A percentile compares a stretch with the other conserved stretches of the same genome.
phyloP scores from a whole-genome alignment of 1,284 basidiomycete species.

The Cryptococcus deneoformans region DNA sequence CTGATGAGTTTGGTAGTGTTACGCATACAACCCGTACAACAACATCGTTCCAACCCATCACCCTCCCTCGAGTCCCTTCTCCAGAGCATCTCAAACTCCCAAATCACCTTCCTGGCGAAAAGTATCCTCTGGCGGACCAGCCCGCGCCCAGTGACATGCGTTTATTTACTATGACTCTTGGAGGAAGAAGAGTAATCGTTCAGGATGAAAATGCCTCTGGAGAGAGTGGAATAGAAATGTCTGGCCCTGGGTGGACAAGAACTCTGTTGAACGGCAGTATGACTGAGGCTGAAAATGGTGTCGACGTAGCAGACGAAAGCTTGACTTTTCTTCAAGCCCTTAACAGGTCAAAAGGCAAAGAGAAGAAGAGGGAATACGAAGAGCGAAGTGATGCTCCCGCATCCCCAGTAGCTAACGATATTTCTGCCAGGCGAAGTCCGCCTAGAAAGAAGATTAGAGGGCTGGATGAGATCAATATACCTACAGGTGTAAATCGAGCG shows the following conservation, averaged over 20 bases:
- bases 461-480: conserved; percentile 21
- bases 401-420: conserved; percentile 15
- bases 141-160: conserved; percentile 44
- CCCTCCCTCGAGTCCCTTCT: conserved; percentile 38
- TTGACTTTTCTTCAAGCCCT: conserved; percentile 26
- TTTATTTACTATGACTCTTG: conserved; percentile 40
- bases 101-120: conserved; percentile 23
- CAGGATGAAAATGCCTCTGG: conserved; percentile 29
- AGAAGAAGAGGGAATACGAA: conserved; percentile 22
- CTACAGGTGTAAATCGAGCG: conserved; percentile 14
- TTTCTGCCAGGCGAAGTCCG: conserved; percentile 23
- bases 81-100: conserved; percentile 33
- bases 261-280: conserved; percentile 1
- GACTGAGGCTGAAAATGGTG: neutral
- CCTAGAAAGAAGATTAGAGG: conserved; percentile 43
- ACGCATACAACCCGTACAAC: conserved; percentile 44
- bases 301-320: conserved; percentile 10
- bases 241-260: conserved; percentile 27
- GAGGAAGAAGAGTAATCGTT: conserved; percentile 38
- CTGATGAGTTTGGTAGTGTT: conserved; percentile 22
- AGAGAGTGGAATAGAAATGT: conserved; percentile 3
- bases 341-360: conserved; percentile 29
- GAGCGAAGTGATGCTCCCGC: conserved; percentile 8
- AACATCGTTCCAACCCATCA: conserved; percentile 44
- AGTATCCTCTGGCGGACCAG: conserved; percentile 42